A percentile compares a stretch with the other conserved stretches of the same genome.
phyloP scores from a whole-genome alignment of 257 asterid genomes.

The Scutellaria galericulata region DNA sequence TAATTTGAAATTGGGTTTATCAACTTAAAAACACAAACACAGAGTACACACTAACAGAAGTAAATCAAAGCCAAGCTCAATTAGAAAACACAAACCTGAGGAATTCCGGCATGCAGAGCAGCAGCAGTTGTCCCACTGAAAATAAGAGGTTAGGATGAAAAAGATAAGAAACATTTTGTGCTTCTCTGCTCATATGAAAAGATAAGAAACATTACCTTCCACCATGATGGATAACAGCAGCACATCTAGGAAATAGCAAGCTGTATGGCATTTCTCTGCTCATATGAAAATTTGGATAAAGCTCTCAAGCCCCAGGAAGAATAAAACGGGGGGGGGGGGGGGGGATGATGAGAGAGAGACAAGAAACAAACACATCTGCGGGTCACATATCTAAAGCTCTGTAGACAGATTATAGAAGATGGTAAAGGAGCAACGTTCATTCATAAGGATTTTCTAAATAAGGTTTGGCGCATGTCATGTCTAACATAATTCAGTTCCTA shows the following conservation, averaged over 20 bases:
- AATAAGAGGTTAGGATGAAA: constrained; percentile 25
- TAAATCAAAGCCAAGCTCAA: constrained; percentile 25
- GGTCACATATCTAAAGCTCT: not conserved
- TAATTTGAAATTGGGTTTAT: constrained; percentile 3
- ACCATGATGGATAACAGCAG: constrained; percentile 92
- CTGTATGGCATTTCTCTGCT: constrained; percentile 73
- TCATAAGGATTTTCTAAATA: too few species aligned
- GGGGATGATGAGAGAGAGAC: not conserved
- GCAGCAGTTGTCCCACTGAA: constrained; percentile 95
- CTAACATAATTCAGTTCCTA: not conserved
- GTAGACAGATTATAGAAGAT: not conserved
- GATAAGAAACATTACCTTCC: constrained; percentile 61
- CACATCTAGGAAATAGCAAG: constrained; percentile 89
- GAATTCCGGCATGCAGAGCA: constrained; percentile 83
- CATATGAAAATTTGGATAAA: constrained; percentile 31
- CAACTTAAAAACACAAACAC: constrained; percentile 9
- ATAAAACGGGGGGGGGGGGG: not conserved
- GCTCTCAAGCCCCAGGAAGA: constrained; percentile 10
- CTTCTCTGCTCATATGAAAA: too few species aligned
- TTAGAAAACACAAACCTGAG: constrained; percentile 72
- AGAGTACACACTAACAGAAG: constrained; percentile 13
- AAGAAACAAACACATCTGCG: not conserved
- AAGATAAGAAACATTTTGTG: constrained; percentile 30
- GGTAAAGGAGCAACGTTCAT: constrained; percentile 1
- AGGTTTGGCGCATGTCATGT: not conserved